These are phyloP conservation scores for Aspergillus thermomutatus DNA, from an alignment of 2,329 filamentous ascomycete genomes.

Conservation along the genomic window DNA sequence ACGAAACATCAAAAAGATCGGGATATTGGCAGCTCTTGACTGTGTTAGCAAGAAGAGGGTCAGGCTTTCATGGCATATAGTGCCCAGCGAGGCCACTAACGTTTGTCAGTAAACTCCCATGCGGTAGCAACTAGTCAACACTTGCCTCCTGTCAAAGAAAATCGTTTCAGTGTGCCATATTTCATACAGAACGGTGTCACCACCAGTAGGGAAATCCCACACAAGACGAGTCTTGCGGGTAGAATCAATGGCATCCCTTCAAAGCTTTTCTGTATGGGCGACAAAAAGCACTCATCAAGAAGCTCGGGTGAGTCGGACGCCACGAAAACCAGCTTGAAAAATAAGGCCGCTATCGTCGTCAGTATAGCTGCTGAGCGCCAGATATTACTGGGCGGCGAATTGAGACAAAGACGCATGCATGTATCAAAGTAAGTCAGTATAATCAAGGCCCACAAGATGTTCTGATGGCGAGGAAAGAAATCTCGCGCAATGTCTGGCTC, in stretches of 20 bases:
- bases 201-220: conserved; percentile 39
- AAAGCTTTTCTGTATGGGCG: conserved; percentile 35
- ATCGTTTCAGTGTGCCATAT: conserved; percentile 2
- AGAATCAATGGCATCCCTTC: conserved; percentile 44
- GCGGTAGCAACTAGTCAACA: neutral
- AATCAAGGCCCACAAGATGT: conserved; percentile 71
- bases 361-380: conserved; percentile 34
- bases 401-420: conserved; percentile 41
- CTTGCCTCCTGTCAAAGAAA: conserved; percentile 15
- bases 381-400: conserved; percentile 23
- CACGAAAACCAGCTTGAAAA: conserved; percentile 90
- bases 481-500: conserved; percentile 77
- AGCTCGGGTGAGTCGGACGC: conserved; percentile 84
- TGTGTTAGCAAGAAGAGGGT: conserved; percentile 82
- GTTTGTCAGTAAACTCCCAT: conserved; percentile 8
- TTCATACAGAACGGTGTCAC: conserved; percentile 20
- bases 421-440: conserved; percentile 65
- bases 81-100: conserved; percentile 14
- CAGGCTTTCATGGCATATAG: conserved; percentile 60
- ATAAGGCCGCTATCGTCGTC: conserved; percentile 58
- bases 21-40: conserved; percentile 78
- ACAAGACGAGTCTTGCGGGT: conserved; percentile 52
- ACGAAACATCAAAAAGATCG: conserved; percentile 74
- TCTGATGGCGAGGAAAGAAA: conserved; percentile 62
- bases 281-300: conserved; percentile 43